Base-by-base conservation (phyloP, 495 filamentous ascomycete genomes). In the Hypomontagnella monticulosa region DNA sequence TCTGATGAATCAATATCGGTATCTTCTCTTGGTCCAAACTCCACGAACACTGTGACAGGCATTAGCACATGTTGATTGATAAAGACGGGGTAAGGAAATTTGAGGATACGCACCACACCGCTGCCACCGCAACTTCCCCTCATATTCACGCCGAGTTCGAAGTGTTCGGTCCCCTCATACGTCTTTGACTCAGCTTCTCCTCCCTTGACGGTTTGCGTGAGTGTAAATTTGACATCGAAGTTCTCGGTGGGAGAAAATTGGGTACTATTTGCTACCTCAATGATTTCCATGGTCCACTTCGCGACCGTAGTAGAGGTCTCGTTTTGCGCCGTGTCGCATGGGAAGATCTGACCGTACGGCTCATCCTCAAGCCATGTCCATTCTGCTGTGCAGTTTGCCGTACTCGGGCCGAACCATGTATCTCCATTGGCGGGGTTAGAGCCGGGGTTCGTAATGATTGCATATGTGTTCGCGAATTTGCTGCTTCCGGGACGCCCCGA, bases 211-310 rank as follows among this genome's bases (percentile, higher is more conserved):
- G 58, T 55, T 14, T 32, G 15, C 43, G 43, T 52, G 4, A 69
- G 60, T 19, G 66, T 63, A 33, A 60, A 69, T 40, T 14, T 63
- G 20, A 44, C 49, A 23, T 63, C 38, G 18, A 69, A 41, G 23
- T 69, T 51, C 15, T 50, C 19, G 9, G 59, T 69, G n/a, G 65
- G 43, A 43, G 55, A 55, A 1, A 34, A 1, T 4, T 3, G 11
- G 20, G 5, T 55, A 16, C n/a, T 10, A 19, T 36, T 40, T 4
- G 18, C 12, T 27, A 46, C 15, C 19, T 69, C 19, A 4, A 56
- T 11, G 9, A 69, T 32, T 55, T 69, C 60, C 8, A 69, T 37
- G 9, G 49, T 63, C 66, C 66, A 69, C 16, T 33, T 50, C 15
- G 59, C 49, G 38, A 44, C 38, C 4, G 41, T 42, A 16, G n/a